Evolutionary conservation across 2,329 filamentous ascomycete genomes (phyloP).

Genomic region (Coniochaeta sp.): DNA sequence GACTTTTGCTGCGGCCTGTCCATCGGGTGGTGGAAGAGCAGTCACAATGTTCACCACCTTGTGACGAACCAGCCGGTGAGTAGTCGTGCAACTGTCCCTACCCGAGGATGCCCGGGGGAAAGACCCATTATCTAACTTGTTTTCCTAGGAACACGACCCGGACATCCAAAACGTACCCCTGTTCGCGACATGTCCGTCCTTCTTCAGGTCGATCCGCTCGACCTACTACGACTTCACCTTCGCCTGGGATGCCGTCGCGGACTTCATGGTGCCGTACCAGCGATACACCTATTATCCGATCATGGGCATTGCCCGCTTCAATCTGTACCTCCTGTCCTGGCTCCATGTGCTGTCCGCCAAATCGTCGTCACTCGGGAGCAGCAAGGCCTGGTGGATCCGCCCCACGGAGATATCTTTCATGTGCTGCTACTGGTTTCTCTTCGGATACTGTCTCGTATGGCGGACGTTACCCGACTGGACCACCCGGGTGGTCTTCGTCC

Average conservation of each 20-base stretch:
- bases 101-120: slow-evolving; percentile 1
- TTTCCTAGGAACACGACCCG: slow-evolving; percentile 41
- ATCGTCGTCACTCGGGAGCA: slow-evolving; percentile 46
- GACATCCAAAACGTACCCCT: slow-evolving; percentile 61
- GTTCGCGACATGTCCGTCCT: slow-evolving; percentile 58
- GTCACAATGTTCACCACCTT: slow-evolving; percentile 61
- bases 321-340: slow-evolving; percentile 63
- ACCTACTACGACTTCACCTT: slow-evolving; percentile 56
- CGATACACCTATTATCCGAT: slow-evolving; percentile 62
- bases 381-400: slow-evolving; percentile 58
- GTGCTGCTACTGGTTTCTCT: slow-evolving; percentile 59
- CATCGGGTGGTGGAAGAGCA: slow-evolving; percentile 64
- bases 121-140: neutral
- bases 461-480: slow-evolving; percentile 49
- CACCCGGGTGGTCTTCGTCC: slow-evolving; percentile 51
- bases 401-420: slow-evolving; percentile 58
- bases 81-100: too few relatives aligned
- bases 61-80: slow-evolving; percentile 53
- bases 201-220: slow-evolving; percentile 55
- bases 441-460: slow-evolving; percentile 59
- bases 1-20: slow-evolving; percentile 60
- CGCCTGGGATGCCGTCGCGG: slow-evolving; percentile 53
- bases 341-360: slow-evolving; percentile 50
- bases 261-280: slow-evolving; percentile 53
- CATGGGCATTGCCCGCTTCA: slow-evolving; percentile 63